These are phyloP conservation scores for Pezicula rhizophila DNA, from an alignment of 2,329 filamentous ascomycete genomes.

Conservation along the genomic window DNA sequence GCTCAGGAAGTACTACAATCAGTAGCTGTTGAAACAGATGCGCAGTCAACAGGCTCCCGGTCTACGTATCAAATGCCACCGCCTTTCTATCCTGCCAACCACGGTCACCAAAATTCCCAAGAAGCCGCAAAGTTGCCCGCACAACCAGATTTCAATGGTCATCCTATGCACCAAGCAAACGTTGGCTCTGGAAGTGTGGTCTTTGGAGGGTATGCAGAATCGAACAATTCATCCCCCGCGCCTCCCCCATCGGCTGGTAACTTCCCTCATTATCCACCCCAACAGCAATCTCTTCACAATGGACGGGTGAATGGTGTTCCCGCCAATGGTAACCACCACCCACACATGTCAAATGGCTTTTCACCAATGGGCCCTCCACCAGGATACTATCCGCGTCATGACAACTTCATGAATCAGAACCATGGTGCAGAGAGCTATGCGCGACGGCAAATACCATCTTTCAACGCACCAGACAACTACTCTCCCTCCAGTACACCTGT, in stretches of 20 bases:
- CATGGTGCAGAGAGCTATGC: slow-evolving; percentile 14
- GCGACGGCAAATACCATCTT: slow-evolving; percentile 24
- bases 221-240: slow-evolving; percentile 52
- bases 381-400: slow-evolving; percentile 19
- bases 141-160: slow-evolving; percentile 17
- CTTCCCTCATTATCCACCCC: slow-evolving; percentile 26
- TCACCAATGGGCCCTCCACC: slow-evolving; percentile 20
- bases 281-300: slow-evolving; percentile 9
- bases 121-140: slow-evolving; percentile 11
- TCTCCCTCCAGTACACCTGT: slow-evolving; percentile 26
- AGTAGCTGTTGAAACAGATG: slow-evolving; percentile 13
- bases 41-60: slow-evolving; percentile 19
- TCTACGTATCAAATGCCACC: slow-evolving; percentile 38
- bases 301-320: slow-evolving; percentile 10
- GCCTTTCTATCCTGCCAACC: slow-evolving; percentile 34
- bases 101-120: slow-evolving; percentile 12
- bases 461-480: slow-evolving; percentile 28
- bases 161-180: slow-evolving; percentile 43
- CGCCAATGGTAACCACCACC: slow-evolving; percentile 20
- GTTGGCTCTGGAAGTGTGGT: slow-evolving; percentile 50
- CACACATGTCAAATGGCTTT: slow-evolving; percentile 22
- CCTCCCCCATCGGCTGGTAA: slow-evolving; percentile 44
- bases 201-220: slow-evolving; percentile 49
- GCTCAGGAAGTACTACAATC: slow-evolving; percentile 14
- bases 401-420: slow-evolving; percentile 16